Percentiles rank a stretch among this genome's conserved stretches.
Conservation (phyloP, 305 asterid genomes). For the Rubia tinctorum region DNA sequence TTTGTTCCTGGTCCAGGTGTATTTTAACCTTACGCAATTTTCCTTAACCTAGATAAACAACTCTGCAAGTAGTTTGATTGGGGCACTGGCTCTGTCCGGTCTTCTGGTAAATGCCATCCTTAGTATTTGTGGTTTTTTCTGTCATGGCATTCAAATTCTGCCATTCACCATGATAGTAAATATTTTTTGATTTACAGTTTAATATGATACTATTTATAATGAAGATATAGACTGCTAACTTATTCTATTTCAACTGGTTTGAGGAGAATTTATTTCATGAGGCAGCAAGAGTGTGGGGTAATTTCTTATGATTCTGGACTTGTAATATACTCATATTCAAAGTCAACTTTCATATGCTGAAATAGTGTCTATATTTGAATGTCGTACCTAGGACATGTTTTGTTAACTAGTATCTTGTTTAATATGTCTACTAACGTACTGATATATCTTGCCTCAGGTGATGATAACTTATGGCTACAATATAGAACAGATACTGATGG, state of each 20-base stretch:
- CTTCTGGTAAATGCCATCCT: neutral
- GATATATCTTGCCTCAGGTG: constrained; percentile 53
- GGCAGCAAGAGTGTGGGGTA: neutral
- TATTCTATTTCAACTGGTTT: neutral
- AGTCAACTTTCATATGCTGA: neutral
- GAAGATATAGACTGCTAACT: neutral
- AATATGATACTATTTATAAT: neutral
- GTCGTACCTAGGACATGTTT: neutral
- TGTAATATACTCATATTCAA: neutral
- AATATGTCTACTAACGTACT: constrained; percentile 13
- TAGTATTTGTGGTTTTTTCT: neutral
- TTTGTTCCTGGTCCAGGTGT: neutral
- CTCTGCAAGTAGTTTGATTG: neutral
- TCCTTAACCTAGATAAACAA: neutral
- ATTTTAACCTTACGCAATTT: neutral
- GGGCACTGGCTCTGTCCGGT: neutral
- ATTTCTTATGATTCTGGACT: neutral
- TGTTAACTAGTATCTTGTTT: neutral
- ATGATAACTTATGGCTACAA: constrained; percentile 95
- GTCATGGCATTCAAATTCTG: neutral
- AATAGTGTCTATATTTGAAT: neutral
- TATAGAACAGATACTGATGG: constrained; percentile 96
- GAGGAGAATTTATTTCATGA: neutral
- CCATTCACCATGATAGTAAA: neutral
- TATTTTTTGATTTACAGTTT: neutral